These are phyloP conservation scores for Pachysolen tannophilus DNA, from an alignment of 805 yeast genomes.

Conservation along the genomic window DNA sequence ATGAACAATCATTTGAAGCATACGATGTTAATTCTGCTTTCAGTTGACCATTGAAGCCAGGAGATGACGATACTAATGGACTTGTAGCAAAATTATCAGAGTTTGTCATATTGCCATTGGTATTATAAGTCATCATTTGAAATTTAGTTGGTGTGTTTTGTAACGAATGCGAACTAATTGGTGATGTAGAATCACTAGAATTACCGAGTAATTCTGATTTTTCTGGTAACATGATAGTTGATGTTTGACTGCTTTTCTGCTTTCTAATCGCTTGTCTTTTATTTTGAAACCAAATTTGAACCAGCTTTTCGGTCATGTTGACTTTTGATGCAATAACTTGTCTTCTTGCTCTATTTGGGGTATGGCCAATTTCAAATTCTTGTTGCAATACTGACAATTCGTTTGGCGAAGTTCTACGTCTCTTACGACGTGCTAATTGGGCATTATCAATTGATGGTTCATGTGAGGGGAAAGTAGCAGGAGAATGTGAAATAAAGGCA, in stretches of 20 bases:
- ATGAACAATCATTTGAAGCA: too few relatives aligned
- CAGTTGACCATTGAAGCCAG: too few relatives aligned
- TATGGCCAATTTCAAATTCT: constrained; percentile 69
- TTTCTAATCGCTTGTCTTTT: constrained; percentile 77
- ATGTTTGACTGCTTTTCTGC: constrained; percentile 9
- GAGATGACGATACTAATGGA: too few relatives aligned
- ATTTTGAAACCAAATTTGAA: constrained; percentile 98
- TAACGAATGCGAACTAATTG: not conserved
- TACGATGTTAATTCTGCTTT: too few relatives aligned
- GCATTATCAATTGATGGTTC: constrained; percentile 85
- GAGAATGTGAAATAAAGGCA: constrained; percentile 93
- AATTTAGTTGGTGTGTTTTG: not conserved
- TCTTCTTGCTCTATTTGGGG: constrained; percentile 76
- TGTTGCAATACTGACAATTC: constrained; percentile 76
- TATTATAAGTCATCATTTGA: not conserved
- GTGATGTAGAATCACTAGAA: too few relatives aligned
- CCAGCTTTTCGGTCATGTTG: constrained; percentile 95
- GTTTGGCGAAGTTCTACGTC: constrained; percentile 89
- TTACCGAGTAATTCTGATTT: too few relatives aligned
- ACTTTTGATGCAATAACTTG: constrained; percentile 72
- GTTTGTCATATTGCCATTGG: too few relatives aligned
- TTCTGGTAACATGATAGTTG: constrained; percentile 9
- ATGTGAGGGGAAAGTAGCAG: constrained; percentile 74
- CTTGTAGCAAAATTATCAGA: constrained; percentile 6
- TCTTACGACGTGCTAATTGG: constrained; percentile 86